Evolutionary conservation across 352 stramenopile species (phyloP).

Genomic region (Pythium phragmitis): DNA sequence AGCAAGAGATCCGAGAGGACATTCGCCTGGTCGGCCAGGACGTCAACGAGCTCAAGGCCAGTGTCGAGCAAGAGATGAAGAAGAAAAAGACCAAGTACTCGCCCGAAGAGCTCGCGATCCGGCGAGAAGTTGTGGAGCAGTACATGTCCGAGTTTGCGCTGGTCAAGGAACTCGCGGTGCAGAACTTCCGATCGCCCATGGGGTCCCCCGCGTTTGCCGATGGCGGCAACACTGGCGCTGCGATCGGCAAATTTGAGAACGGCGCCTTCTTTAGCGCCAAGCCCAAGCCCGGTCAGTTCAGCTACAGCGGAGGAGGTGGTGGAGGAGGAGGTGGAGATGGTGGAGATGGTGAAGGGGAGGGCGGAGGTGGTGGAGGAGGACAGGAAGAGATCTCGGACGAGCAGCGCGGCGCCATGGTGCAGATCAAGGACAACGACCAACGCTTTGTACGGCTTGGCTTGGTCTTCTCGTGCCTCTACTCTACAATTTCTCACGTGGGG

Average conservation of each 20-base stretch:
- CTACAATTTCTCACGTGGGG: no score
- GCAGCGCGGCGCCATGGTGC: conserved; percentile 59
- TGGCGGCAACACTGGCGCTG: conserved; percentile 35
- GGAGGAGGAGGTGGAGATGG: conserved; percentile 24
- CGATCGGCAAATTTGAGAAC: conserved; percentile 62
- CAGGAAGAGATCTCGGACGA: conserved; percentile 67
- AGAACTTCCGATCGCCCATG: conserved; percentile 53
- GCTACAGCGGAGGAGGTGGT: conserved; percentile 23
- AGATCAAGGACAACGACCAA: conserved; percentile 84
- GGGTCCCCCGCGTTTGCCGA: conserved; percentile 41
- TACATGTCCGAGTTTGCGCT: conserved; percentile 76
- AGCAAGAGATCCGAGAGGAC: conserved; percentile 82
- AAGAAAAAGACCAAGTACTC: conserved; percentile 89
- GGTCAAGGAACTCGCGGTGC: conserved; percentile 71
- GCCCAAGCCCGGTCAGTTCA: conserved; percentile 27
- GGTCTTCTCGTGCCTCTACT: background rate
- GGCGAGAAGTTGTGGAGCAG: conserved; percentile 78
- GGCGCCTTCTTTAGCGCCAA: conserved; percentile 53
- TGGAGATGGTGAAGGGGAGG: conserved; percentile 34
- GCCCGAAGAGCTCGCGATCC: conserved; percentile 69
- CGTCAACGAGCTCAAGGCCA: conserved; percentile 68
- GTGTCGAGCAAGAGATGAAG: conserved; percentile 71
- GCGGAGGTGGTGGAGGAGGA: conserved; percentile 26
- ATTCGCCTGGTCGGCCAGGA: conserved; percentile 71
- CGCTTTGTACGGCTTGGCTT: conserved; percentile 59